Evolutionary conservation across 2,329 filamentous ascomycete species (phyloP), one percentile per base, ranked within the genome.

Genomic region (Xylaria sp.): DNA sequence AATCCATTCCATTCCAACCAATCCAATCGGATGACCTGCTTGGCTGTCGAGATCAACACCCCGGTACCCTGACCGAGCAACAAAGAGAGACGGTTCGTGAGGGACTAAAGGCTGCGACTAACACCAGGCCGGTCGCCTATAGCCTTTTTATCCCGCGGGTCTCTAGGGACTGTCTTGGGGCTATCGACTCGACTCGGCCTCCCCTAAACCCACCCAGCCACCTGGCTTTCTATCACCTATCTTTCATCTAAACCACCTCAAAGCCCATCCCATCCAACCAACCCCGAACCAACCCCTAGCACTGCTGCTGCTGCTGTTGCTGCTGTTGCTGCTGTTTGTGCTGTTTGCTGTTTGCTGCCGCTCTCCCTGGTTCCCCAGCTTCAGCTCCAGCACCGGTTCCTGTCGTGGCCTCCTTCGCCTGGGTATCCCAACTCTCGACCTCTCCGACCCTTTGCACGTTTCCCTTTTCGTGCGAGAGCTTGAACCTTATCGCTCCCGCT

Each of bases 131-230:
- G 51, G 48, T 48, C 44, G 65, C 59, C 57, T 53, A 37, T 66
- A 55, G 59, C 51, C 47, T 35, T 65, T 67, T 65, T 61, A 54
- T 65, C 58, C 54, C 61, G 66, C 57, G 40, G 61, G 50, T 58
- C 35, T 65, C 16, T 53, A 57, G 65, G 25, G 37, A 27, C 63
- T 32, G 37, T 32, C 42, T 50, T 37, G 55, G 54, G 63, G 63
- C 44, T 47, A 21, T 23, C 54, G 50, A 62, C 47, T 65, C 37
- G 4, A 60, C 50, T 40, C 55, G 54, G 48, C 64, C 58, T 54
- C 60, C 68, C 65, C 60, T 68, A 66, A 62, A 69, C 59, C 42
- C 65, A 68, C 60, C 68, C 60, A 65, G 60, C 68, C 65, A 63
- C 68, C 60, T 66, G 42, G 64, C 67, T 66, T 66, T 66, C 65